A percentile compares a stretch with the other conserved stretches of the same genome.
Conservation (phyloP, 192 early-diverging fungal species). For the Phycomyces blakesleeanus region DNA sequence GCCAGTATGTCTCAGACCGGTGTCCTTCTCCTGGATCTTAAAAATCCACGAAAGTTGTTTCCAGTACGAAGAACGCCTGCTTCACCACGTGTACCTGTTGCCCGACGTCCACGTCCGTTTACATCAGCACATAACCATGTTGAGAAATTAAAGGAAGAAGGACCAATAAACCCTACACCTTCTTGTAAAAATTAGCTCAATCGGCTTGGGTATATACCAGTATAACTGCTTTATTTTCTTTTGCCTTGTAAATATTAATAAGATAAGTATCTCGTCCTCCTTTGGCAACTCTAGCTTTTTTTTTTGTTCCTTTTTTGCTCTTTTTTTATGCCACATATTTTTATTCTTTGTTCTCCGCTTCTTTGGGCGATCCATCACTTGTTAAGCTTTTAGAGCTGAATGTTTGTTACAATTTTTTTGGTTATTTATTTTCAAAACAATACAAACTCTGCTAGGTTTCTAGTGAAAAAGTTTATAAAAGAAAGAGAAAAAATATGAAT, state of each 20-base stretch:
- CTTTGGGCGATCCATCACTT: too few relatives aligned
- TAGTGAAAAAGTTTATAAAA: too few relatives aligned
- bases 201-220: too few relatives aligned
- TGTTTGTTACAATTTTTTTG: too few relatives aligned
- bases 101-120: constrained; percentile 15
- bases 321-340: too few relatives aligned
- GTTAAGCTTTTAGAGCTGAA: too few relatives aligned
- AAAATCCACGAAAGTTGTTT: constrained; percentile 22
- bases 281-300: background rate
- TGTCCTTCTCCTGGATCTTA: constrained; percentile 27
- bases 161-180: too few relatives aligned
- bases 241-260: constrained; percentile 1
- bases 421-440: too few relatives aligned
- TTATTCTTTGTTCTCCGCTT: too few relatives aligned
- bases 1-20: constrained; percentile 24
- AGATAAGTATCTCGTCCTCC: background rate
- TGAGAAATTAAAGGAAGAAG: constrained; percentile 5
- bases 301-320: background rate
- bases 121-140: constrained; percentile 17
- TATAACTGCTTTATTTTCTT: background rate
- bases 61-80: constrained; percentile 3
- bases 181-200: too few relatives aligned
- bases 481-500: too few relatives aligned
- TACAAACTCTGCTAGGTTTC: too few relatives aligned
- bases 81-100: constrained; percentile 12